These are phyloP conservation scores for Oryza longistaminata DNA, from an alignment of 176 grass and related monocot genomes.

Conservation along the genomic window DNA sequence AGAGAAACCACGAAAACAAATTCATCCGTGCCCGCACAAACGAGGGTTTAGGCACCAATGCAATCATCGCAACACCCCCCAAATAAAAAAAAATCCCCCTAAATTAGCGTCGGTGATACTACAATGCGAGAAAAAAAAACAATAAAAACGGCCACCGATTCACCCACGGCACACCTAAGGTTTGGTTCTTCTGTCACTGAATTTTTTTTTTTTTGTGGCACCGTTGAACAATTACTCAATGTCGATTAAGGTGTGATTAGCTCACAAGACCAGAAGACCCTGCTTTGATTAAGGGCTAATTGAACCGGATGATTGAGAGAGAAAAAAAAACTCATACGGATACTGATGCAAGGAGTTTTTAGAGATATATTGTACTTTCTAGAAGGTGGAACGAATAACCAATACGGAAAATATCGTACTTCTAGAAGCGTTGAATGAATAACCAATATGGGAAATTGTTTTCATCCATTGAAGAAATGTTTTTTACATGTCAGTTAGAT, in stretches of 20 bases:
- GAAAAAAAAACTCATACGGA: no score
- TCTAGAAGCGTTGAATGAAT: no score
- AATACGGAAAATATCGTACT: no score
- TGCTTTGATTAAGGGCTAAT: not conserved
- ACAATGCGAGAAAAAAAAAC: not conserved
- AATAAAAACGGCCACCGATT: not conserved
- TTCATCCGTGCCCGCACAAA: not conserved
- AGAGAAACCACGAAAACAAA: not conserved
- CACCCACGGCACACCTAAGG: not conserved
- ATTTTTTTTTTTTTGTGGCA: no score
- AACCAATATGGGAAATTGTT: no score
- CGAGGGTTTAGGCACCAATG: conserved; percentile 24
- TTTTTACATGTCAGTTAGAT: no score
- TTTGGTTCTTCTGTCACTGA: not conserved
- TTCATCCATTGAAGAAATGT: no score
- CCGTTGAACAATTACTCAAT: not conserved
- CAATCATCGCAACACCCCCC: not conserved
- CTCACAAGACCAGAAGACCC: not conserved
- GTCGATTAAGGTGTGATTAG: not conserved
- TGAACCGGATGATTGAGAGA: no score
- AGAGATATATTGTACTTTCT: no score
- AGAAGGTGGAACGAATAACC: no score
- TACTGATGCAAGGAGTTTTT: no score
- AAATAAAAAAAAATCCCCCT: not conserved
- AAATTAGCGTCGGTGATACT: not conserved